These are phyloP conservation scores for Naganishia vaughanmartiniae DNA, from an alignment of 768 basidiomycete species.

Conservation along the genomic window DNA sequence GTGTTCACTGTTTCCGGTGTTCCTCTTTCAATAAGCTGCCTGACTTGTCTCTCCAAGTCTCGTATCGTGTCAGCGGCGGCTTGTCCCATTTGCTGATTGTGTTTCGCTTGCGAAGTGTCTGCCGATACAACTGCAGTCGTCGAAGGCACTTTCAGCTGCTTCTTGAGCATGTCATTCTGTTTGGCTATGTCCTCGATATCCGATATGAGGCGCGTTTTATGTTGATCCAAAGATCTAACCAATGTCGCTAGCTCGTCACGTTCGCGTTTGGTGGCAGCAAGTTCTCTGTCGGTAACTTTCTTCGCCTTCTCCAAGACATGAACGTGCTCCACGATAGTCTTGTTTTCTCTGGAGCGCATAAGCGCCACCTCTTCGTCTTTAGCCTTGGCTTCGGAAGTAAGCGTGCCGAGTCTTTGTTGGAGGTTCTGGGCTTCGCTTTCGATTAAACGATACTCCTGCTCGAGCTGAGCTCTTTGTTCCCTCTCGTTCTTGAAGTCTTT, in stretches of 20 bases:
- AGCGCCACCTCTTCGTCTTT: constrained; percentile 85
- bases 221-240: constrained; percentile 82
- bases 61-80: not conserved
- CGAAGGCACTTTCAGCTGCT: constrained; percentile 37
- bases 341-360: constrained; percentile 75
- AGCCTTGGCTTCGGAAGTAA: constrained; percentile 73
- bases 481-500: constrained; percentile 74
- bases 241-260: constrained; percentile 69
- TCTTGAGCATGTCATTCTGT: constrained; percentile 61
- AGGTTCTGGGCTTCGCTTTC: constrained; percentile 66
- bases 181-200: constrained; percentile 80
- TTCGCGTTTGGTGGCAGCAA: constrained; percentile 75
- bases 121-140: not conserved
- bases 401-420: constrained; percentile 67
- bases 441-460: constrained; percentile 60
- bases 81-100: not conserved
- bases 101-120: not conserved
- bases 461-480: constrained; percentile 69
- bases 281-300: constrained; percentile 84
- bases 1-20: not conserved
- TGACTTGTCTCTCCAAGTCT: not conserved
- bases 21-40: not conserved
- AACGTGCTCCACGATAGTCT: constrained; percentile 97
- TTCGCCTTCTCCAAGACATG: constrained; percentile 95
- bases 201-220: constrained; percentile 66